Evolutionary conservation across 495 filamentous ascomycete species (phyloP), one percentile per base, ranked within the genome.

Genomic region (Talaromyces thailandensis): DNA sequence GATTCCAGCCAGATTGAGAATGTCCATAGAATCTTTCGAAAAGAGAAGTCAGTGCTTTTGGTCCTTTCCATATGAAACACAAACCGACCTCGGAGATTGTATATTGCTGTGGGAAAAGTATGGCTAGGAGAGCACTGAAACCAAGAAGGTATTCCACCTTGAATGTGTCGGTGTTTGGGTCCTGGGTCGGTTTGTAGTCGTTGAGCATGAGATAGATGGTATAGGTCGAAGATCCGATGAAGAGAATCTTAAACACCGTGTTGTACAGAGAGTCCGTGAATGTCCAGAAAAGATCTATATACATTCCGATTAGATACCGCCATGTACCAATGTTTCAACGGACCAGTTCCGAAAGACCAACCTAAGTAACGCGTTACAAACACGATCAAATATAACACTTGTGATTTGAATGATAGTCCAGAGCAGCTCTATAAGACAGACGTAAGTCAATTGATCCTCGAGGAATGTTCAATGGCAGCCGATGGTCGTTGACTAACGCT

Each of bases 1-100:
- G 88, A 86, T 76, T 98, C 94, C 29, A 98, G 82, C 94, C 94
- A 98, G 70, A 98, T 96, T 3, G 88, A 93, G 72, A 98, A 97
- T 2, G 95, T 87, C 94, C 94, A 98, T 57, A 92, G 81, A 58
- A 98, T 92, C 86, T 97, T 23, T 21, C 43, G 9, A 25, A n/a
- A 24, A 57, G 14, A 40, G 14, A 40, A 58, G 56, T 58, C 29
- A 58, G 56, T 24, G 21, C n/a, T 6, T 16, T 58, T 24, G 6
- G 14, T 12, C 37, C 37, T 12, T 25, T 29, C 11, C 3, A 26
- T 14, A 26, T 7, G 23, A 14, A 55, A 28, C 51, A 26, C 3
- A 68, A 9, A 37, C 72, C 58, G 58, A 86, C 85, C 79, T 89
- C 86, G 11, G 80, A 75, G 29, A 82, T 61, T 23, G 83, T 87